Evolutionary conservation across 805 yeast species (phyloP).

Genomic region (Hanseniaspora occidentalis): DNA sequence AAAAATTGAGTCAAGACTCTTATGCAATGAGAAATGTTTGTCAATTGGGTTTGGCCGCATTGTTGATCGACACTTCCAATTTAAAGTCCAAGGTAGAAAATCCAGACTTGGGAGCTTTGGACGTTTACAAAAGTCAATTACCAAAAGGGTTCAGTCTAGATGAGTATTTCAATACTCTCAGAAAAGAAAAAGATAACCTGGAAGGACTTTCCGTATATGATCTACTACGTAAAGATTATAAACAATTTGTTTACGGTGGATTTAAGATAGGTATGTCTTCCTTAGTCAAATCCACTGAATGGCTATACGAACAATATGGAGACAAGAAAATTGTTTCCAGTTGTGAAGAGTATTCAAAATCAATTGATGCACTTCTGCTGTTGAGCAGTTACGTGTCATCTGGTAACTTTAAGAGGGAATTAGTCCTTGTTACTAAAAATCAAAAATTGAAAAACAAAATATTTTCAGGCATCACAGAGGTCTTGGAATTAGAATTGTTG

Average conservation of each 20-base stretch:
- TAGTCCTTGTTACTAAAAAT: constrained; percentile 21
- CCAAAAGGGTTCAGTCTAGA: constrained; percentile 11
- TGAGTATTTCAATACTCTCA: constrained; percentile 24
- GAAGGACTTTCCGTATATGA: constrained; percentile 47
- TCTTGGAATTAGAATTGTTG: constrained; percentile 9
- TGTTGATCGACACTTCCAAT: constrained; percentile 65
- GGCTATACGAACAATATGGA: constrained; percentile 31
- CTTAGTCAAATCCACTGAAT: constrained; percentile 46
- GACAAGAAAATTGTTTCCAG: constrained; percentile 12
- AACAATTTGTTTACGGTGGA: constrained; percentile 39
- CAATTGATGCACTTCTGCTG: constrained; percentile 30
- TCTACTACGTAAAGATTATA: constrained; percentile 72
- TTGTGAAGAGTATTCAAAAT: constrained; percentile 14
- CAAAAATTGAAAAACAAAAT: constrained; percentile 9
- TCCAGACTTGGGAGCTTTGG: constrained; percentile 38
- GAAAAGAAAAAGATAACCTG: constrained; percentile 47
- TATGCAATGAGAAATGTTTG: constrained; percentile 25
- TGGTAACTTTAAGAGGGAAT: constrained; percentile 31
- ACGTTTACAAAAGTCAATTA: constrained; percentile 23
- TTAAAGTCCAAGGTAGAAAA: constrained; percentile 50
- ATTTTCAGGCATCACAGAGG: constrained; percentile 8
- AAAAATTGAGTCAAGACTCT: constrained; percentile 8
- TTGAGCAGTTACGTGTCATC: constrained; percentile 34
- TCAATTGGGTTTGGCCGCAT: constrained; percentile 49
- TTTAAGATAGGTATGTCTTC: constrained; percentile 64